phyloP scores from a whole-genome alignment of 176 grass and related monocot species.

The Musa acuminata region DNA sequence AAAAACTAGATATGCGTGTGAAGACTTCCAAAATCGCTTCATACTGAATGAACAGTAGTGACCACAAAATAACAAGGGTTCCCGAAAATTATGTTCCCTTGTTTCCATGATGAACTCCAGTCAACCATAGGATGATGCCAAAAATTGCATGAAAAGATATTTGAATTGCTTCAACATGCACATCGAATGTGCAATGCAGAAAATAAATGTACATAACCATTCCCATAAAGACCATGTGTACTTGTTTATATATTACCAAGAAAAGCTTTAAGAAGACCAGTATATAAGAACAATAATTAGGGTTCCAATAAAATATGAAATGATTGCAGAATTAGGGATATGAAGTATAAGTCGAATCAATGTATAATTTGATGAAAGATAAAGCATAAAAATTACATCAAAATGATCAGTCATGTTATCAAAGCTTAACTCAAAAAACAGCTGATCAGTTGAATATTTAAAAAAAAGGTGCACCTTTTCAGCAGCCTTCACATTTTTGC shows the following conservation, averaged over 20 bases:
- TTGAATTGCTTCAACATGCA: neutral
- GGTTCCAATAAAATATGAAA: no score
- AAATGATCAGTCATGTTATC: neutral
- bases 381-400: neutral
- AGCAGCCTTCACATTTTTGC: conserved; percentile 91
- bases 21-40: no score
- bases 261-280: no score
- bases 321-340: no score
- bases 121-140: neutral
- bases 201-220: neutral
- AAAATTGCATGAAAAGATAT: neutral
- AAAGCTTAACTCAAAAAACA: neutral
- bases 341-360: no score
- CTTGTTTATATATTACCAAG: no score
- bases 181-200: neutral
- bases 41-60: no score
- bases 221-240: neutral
- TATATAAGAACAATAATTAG: no score
- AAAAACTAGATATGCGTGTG: no score
- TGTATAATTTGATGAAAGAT: neutral
- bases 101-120: neutral
- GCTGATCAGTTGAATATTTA: neutral
- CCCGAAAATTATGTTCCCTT: neutral
- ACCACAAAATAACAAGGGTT: no score
- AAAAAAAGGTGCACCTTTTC: conserved; percentile 45